A percentile compares a stretch with the other conserved stretches of the same genome.
phyloP scores from a whole-genome alignment of 352 stramenopile species.

The Globisporangium yorkense region DNA sequence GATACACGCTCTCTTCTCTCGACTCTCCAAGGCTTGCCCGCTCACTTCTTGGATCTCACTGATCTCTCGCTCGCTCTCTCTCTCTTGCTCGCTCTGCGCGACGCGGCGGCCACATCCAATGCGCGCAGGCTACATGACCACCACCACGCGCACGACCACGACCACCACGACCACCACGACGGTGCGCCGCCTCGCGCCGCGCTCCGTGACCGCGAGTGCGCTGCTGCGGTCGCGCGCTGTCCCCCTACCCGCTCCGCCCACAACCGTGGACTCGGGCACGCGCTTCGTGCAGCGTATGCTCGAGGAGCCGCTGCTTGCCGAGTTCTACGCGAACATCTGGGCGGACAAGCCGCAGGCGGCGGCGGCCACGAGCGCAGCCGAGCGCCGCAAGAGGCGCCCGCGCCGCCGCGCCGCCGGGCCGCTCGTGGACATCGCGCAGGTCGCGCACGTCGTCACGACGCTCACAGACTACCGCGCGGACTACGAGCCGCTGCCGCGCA shows the following conservation, averaged over 20 bases:
- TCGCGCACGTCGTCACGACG: slow-evolving; percentile 64
- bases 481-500: slow-evolving; percentile 30
- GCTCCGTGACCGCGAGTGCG: neutral
- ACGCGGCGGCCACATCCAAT: slow-evolving; percentile 12
- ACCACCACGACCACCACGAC: slow-evolving; percentile 21
- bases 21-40: neutral
- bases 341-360: slow-evolving; percentile 6
- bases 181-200: slow-evolving; percentile 2
- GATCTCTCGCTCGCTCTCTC: slow-evolving; percentile 14
- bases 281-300: slow-evolving; percentile 19
- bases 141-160: slow-evolving; percentile 13
- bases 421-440: slow-evolving; percentile 63
- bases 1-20: neutral
- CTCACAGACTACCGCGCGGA: slow-evolving; percentile 64
- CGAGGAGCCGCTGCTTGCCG: slow-evolving; percentile 31
- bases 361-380: slow-evolving; percentile 14
- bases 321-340: slow-evolving; percentile 68
- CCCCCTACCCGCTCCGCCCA: neutral
- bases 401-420: slow-evolving; percentile 13
- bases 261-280: neutral
- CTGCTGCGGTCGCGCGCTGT: neutral
- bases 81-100: slow-evolving; percentile 20
- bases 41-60: slow-evolving; percentile 7
- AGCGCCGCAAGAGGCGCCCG: slow-evolving; percentile 23
- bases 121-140: slow-evolving; percentile 25